Base-by-base conservation (phyloP, 768 basidiomycete genomes). In the Punctularia strigosozonata region DNA sequence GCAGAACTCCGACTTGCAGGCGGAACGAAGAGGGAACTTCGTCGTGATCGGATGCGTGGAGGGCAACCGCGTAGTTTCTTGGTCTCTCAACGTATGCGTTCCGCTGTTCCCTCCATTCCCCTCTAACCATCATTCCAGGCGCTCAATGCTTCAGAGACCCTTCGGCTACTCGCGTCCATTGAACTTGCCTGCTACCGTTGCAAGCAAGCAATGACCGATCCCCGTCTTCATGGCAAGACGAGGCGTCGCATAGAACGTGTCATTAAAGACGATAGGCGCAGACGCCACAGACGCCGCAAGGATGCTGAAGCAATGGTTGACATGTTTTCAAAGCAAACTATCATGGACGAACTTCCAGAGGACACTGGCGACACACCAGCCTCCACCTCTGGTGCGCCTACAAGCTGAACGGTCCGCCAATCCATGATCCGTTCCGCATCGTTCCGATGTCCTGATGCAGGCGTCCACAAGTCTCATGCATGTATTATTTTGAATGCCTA, bases 1-100 rank as follows among this genome's bases (percentile, higher is more conserved):
- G 17, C 41, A 83, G 80, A 52, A 64, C 18, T 74, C 73, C 41
- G 78, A 87, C 53, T 59, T 88, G 25, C 82, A 87, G 62, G 85
- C 84, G 14, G 86, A 89, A 59, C 84, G 83, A 59, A 73, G 86
- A 46, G 86, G 86, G 38, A 88, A 87, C 54, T 89, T 89, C 51
- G 78, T 89, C 17, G 83, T 89, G 20, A 72, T 89, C 39, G 79
- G 81, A 31, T 81, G 80, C 40, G 75, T 89, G 17, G 82, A 88
- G 42, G 77, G 75, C 17, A 54, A 66, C 28, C 73, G 71, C 30
- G 85, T 89, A 28, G 64, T 88, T 23, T 88, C 86, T 12, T 89
- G 85, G 84, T 88, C 86, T 22, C 55, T 88, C 43, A 87, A 88
- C 51, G 85, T 85, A 49, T 40, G 77, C 53, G 4, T 31, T 25